phyloP scores from a whole-genome alignment of 768 basidiomycete species.

The Daedaleopsis nitida region DNA sequence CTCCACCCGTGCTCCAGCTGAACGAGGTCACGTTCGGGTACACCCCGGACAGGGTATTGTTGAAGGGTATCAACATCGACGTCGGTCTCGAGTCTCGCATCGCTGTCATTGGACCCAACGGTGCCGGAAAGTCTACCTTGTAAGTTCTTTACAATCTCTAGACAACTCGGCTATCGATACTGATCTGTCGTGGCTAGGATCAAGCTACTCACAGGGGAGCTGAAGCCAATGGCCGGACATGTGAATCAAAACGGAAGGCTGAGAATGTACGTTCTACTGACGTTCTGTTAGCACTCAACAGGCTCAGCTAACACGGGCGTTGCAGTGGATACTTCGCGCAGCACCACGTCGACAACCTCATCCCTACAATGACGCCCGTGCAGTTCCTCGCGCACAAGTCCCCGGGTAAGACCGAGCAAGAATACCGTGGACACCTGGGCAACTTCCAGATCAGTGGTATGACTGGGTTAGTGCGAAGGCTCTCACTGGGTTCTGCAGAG shows the following conservation, averaged over 20 bases:
- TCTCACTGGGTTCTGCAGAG: neutral
- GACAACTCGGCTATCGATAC: neutral
- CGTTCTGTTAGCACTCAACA: neutral
- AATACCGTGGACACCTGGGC: slow-evolving; percentile 92
- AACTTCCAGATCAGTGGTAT: slow-evolving; percentile 97
- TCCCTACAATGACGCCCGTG: slow-evolving; percentile 85
- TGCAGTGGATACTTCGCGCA: slow-evolving; percentile 89
- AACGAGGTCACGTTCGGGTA: slow-evolving; percentile 93
- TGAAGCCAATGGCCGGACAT: slow-evolving; percentile 74
- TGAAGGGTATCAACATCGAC: slow-evolving; percentile 84
- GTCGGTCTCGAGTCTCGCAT: slow-evolving; percentile 94
- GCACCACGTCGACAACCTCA: slow-evolving; percentile 92
- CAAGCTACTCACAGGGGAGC: slow-evolving; percentile 86
- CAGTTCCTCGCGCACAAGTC: slow-evolving; percentile 90
- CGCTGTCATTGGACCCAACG: slow-evolving; percentile 93
- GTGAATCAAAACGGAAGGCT: slow-evolving; percentile 90
- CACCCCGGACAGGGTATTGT: slow-evolving; percentile 68
- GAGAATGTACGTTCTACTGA: slow-evolving; percentile 61
- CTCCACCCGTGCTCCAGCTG: slow-evolving; percentile 92
- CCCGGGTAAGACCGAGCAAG: slow-evolving; percentile 95
- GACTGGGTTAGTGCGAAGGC: slow-evolving; percentile 63
- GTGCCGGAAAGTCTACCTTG: slow-evolving; percentile 96
- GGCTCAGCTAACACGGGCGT: neutral
- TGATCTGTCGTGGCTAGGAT: slow-evolving; percentile 54
- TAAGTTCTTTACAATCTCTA: slow-evolving; percentile 36